Base-by-base conservation (phyloP, 2,329 filamentous ascomycete species). In the Trematosphaeria pertusa region DNA sequence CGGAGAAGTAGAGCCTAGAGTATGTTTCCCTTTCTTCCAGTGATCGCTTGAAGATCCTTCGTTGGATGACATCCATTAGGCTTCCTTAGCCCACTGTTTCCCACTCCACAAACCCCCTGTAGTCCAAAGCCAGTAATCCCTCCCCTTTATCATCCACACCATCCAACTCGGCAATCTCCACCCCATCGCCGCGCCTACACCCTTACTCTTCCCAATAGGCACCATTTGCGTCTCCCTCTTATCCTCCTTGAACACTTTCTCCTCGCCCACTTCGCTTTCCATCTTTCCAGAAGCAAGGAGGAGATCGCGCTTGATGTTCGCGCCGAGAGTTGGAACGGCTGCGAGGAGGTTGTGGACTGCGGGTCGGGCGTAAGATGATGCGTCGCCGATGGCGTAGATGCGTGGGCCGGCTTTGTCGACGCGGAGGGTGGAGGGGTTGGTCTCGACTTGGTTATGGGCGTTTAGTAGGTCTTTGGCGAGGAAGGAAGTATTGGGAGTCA, bases 231-330 rank as follows among this genome's bases (percentile, higher is more conserved):
- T 56, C 44, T 67, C 65, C 36, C 46, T 59, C 21, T 41, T 53
- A 8, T 62, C 56, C 5, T 37, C 30, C 28, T 54, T 61, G 40
- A 54, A 69, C 14, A 52, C 11, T 20, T 65, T 52, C 24, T 67
- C 65, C 17, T 26, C 34, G n/a, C 45, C 42, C 17, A 50, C 48
- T 14, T 37, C 45, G 2, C 10, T 50, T 15, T 55, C 55, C 0
- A 55, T 43, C 18, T 52, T 45, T 2, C 64, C 71, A 2, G 66
- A 63, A 3, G 61, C 72, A 1, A 73, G 48, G 1, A 79, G 60
- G n/a, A 81, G 46, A 59, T 82, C 81, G 0, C 73, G 72, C 59
- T 76, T 77, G 53, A 82, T 69, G 46, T 81, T 82, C 4, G 74
- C 68, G 14, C 72, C 69, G 3, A 73, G 54, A 11, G 70, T 54